Base-by-base conservation (phyloP, 2,329 filamentous ascomycete genomes). In the Ophiostoma tasmaniense region DNA sequence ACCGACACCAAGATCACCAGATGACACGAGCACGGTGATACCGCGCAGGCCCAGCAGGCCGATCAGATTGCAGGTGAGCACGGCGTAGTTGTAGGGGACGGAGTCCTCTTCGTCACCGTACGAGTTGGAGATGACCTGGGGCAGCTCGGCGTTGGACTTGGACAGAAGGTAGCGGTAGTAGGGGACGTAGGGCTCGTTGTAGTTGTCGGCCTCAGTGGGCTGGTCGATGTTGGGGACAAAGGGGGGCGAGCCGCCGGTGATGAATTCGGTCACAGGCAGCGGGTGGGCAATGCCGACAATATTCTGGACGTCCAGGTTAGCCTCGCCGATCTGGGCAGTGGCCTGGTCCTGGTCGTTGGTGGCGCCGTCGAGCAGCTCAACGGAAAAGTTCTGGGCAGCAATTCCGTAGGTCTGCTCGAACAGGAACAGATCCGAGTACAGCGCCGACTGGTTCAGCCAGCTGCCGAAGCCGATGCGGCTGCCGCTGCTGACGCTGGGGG, bases 141-240 rank as follows among this genome's bases (percentile, higher is more conserved):
- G 89, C 0, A 91, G 79, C 22, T 84, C 76, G 2, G 80, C 75
- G 70, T 86, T 82, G 1, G 80, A 76, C 25, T 88, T 81, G 25
- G 79, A 75, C 2, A 90, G 78, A 11, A 91, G 80, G 75, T 88
- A 85, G 69, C 84, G 81, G 6, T 89, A 81, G 76, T 89, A 87
- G 20, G 84, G 84, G 2, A 91, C 80, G 75, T 88, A 92, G 0
- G 88, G 88, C 78, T 91, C 89, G 73, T 90, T 88, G 11, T 79
- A 79, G 71, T 87, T 82, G 73, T 79, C 72, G 3, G 73, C 73
- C 0, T 69, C 67, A n/a, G 72, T 73, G 4, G 74, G 74, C 72
- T 74, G 72, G 66, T 73, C 74, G 17, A 75, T 71, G 67, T 73
- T 74, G 20, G 74, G 74, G 50, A 64, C 78, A 45, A 75, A 79